Base-by-base conservation (phyloP, 805 yeast genomes). In the Ogataea trehalophila region DNA sequence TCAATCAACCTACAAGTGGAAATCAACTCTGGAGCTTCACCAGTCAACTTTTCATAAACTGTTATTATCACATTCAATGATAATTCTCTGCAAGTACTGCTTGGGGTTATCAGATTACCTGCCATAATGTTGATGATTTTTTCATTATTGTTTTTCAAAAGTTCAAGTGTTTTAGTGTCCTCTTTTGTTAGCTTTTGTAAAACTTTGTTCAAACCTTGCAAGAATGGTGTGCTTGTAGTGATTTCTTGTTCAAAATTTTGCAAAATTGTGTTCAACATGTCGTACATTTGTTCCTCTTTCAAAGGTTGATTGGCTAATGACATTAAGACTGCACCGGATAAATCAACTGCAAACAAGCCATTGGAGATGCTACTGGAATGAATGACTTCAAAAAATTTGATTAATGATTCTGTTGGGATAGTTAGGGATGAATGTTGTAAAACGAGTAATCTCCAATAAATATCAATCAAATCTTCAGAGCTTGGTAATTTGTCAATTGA, bases 1-100 rank as follows among this genome's bases (percentile, higher is more conserved):
- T 89, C 97, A 42, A 91, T 77, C 2, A 78, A 57, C 43, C 73
- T 66, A 50, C 84, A 76, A 44, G 76, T 79, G n/a, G 46, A 45
- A 17, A 65, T 42, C 1, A 56, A 44, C 26, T 56, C 61, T 5
- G 66, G 63, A 7, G 50, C 48, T 22, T 53, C 55, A 11, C 45
- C 50, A 23, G 60, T 56, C 33, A 62, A 44, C 13, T 73, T 54
- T 0, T 66, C 57, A 3, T 63, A 60, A 5, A 84, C 55, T 34
- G 81, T 60, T n/a, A 72, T 66, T n/a, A 83, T 66, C 1, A 58
- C 41, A 50, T 53, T 52, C 16, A 65, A 51, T 6, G 91, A 69
- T 16, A 60, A 68, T 35, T 69, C 65, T 55, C 92, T 76, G 9
- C 76, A 58, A 3, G 65, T 66, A 45, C 75, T 80, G 44, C 77